Percentiles rank a stretch among this genome's conserved stretches.
Conservation (phyloP, 2,329 filamentous ascomycete species). For the Trichoderma oligosporum region DNA sequence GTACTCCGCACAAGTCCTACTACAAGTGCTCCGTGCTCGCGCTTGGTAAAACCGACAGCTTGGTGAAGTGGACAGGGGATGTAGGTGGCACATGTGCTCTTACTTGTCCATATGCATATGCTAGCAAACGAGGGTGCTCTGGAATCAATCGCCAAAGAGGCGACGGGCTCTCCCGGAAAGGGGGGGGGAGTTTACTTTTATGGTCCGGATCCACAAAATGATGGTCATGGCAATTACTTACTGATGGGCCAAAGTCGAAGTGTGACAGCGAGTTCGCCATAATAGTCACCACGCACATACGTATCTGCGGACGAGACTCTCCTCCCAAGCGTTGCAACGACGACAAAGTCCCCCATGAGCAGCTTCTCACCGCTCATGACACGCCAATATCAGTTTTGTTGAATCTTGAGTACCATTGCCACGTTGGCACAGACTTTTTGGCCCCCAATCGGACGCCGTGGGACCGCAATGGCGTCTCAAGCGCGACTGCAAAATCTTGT, state of each 20-base stretch:
- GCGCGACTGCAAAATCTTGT: constrained; percentile 15
- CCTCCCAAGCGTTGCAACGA: constrained; percentile 8
- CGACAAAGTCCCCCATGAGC: constrained; percentile 1
- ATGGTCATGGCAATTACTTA: constrained; percentile 5
- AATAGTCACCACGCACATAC: constrained; percentile 16
- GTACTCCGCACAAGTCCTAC: too few relatives aligned
- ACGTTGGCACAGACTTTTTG: constrained; percentile 14
- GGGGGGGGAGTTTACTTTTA: constrained; percentile 2
- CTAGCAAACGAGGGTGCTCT: constrained; percentile 3
- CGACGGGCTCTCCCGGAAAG: constrained; percentile 3
- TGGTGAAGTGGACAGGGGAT: constrained; percentile 12
- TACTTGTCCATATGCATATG: constrained; percentile 12
- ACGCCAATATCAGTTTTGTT: constrained; percentile 1
- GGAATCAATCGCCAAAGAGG: neutral
- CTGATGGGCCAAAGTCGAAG: constrained; percentile 15
- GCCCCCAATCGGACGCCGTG: constrained; percentile 2
- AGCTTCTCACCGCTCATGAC: constrained; percentile 17
- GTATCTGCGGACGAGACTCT: constrained; percentile 12
- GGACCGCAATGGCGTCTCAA: neutral
- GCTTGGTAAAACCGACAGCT: constrained; percentile 13
- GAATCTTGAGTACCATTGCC: constrained; percentile 10
- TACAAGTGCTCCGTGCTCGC: neutral
- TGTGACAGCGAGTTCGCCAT: constrained; percentile 14
- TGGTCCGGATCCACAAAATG: constrained; percentile 16
- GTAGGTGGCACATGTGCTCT: constrained; percentile 4